A percentile compares a stretch with the other conserved stretches of the same genome.
These are phyloP conservation scores for Telopea speciosissima DNA, from an alignment of 177 flowering plant genomes.

Conservation along the genomic window DNA sequence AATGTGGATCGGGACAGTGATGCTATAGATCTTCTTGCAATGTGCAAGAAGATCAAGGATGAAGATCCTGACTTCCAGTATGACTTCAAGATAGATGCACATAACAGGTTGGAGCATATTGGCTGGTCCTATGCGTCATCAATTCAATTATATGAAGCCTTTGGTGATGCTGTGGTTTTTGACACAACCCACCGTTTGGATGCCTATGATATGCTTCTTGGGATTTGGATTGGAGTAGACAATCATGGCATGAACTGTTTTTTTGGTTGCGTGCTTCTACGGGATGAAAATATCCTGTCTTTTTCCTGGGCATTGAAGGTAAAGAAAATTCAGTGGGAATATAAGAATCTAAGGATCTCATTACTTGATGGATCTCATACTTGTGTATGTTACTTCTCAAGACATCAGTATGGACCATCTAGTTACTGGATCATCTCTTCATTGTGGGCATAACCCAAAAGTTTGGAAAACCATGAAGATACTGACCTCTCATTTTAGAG, in stretches of 20 bases:
- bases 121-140: slow-evolving; percentile 63
- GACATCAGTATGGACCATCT: neutral
- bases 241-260: slow-evolving; percentile 43
- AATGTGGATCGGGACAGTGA: slow-evolving; percentile 58
- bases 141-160: slow-evolving; percentile 37
- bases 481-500: neutral
- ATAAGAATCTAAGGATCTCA: neutral
- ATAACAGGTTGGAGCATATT: slow-evolving; percentile 61
- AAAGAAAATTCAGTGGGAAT: slow-evolving; percentile 2
- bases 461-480: neutral
- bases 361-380: neutral
- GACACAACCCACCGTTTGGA: slow-evolving; percentile 59
- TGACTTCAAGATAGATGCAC: slow-evolving; percentile 46
- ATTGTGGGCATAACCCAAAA: neutral
- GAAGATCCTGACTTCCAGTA: slow-evolving; percentile 49
- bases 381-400: neutral
- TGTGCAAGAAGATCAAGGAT: slow-evolving; percentile 70
- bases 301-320: slow-evolving; percentile 70
- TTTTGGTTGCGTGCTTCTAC: slow-evolving; percentile 55
- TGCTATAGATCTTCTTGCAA: slow-evolving; percentile 48
- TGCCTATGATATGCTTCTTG: slow-evolving; percentile 53
- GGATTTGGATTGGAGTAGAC: slow-evolving; percentile 60
- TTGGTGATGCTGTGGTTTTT: slow-evolving; percentile 52
- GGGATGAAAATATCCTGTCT: slow-evolving; percentile 49
- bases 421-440: neutral